Evolutionary conservation across 495 filamentous ascomycete genomes (phyloP).

Genomic region (Aspergillus ostianus): DNA sequence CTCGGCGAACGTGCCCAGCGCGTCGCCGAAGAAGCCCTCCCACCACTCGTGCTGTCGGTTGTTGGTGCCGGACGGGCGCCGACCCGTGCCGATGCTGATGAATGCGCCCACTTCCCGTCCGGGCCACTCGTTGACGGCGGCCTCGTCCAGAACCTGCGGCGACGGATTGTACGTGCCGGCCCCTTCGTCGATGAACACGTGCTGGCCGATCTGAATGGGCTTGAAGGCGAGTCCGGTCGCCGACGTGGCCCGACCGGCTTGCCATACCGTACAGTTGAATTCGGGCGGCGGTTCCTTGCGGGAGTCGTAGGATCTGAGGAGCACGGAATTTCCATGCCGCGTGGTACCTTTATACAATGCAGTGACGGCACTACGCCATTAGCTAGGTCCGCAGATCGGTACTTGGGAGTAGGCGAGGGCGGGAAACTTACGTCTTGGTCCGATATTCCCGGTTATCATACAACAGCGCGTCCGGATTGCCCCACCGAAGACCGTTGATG

Average conservation of each 20-base stretch:
- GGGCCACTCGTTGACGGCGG: constrained; percentile 89
- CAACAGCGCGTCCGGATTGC: constrained; percentile 61
- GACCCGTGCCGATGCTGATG: constrained; percentile 88
- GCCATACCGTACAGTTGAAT: constrained; percentile 90
- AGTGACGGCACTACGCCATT: constrained; percentile 68
- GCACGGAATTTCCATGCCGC: constrained; percentile 59
- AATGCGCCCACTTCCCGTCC: constrained; percentile 87
- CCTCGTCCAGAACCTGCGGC: constrained; percentile 83
- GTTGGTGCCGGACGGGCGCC: constrained; percentile 71
- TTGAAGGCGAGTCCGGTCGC: constrained; percentile 94
- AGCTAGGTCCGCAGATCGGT: too few species aligned
- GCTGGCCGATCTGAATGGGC: constrained; percentile 89
- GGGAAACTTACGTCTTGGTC: constrained; percentile 81
- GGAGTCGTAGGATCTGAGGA: constrained; percentile 93
- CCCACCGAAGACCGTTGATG: constrained; percentile 48
- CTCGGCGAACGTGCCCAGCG: constrained; percentile 79
- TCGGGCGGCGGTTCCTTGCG: constrained; percentile 85
- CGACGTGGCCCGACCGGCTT: constrained; percentile 91
- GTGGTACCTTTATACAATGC: constrained; percentile 83
- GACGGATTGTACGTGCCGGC: constrained; percentile 89
- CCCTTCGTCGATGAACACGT: constrained; percentile 91
- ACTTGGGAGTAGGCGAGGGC: not conserved
- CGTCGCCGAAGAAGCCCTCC: constrained; percentile 78
- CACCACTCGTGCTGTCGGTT: constrained; percentile 76
- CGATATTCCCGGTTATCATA: constrained; percentile 82